Percentiles rank a stretch among this genome's conserved stretches.
phyloP scores from a whole-genome alignment of 352 stramenopile species.

The Globisporangium camurandrum region DNA sequence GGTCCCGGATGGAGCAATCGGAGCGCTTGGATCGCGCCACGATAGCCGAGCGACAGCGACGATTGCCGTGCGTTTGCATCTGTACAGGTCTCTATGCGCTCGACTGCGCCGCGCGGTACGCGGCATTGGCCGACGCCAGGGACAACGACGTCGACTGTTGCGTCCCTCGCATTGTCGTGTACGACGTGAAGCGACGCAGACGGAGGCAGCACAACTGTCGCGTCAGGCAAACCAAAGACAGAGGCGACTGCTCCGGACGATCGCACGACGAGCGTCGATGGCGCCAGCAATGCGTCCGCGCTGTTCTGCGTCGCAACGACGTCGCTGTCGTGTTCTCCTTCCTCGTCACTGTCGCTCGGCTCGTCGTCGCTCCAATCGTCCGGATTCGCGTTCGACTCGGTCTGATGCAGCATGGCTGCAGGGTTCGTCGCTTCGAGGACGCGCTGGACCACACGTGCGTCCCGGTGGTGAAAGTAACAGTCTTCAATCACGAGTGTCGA shows the following conservation, averaged over 20 bases:
- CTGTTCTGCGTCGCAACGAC: neutral
- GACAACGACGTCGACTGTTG: conserved; percentile 1
- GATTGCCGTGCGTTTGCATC: neutral
- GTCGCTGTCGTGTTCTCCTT: neutral
- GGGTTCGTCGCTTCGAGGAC: conserved; percentile 5
- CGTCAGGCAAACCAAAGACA: neutral
- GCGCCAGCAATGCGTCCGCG: no score
- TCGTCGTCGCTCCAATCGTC: neutral
- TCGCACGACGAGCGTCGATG: no score
- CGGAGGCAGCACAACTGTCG: neutral
- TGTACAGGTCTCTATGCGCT: neutral
- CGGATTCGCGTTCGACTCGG: neutral
- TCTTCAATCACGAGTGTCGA: conserved; percentile 9
- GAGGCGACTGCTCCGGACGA: no score
- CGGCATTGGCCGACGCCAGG: conserved; percentile 5
- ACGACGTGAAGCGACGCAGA: neutral
- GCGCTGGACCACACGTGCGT: neutral
- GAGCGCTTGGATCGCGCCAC: conserved; percentile 5
- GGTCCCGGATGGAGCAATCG: neutral
- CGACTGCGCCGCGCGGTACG: conserved; percentile 2
- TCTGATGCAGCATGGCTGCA: neutral
- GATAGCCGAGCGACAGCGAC: conserved; percentile 1
- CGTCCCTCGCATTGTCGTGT: conserved; percentile 1
- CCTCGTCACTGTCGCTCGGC: neutral
- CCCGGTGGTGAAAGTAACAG: neutral